Evolutionary conservation across 129 eudicot species (phyloP).

Genomic region (Flaveria trinervia): DNA sequence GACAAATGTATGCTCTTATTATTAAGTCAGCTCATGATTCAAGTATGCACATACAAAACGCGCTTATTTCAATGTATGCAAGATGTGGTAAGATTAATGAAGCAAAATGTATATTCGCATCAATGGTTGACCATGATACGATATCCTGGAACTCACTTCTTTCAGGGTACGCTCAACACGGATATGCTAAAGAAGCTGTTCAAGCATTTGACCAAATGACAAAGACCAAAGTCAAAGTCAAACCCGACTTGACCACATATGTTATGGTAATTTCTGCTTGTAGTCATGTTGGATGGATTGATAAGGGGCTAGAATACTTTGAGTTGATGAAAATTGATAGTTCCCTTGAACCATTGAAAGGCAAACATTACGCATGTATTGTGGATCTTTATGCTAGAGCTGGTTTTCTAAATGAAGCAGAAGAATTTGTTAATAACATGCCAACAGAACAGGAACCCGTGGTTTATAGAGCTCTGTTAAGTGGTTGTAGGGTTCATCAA

Average conservation of each 20-base stretch:
- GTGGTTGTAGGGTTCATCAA: constrained; percentile 56
- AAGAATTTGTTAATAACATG: constrained; percentile 51
- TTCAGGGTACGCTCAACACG: constrained; percentile 60
- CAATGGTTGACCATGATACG: constrained; percentile 43
- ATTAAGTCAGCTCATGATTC: constrained; percentile 43
- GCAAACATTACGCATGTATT: constrained; percentile 66
- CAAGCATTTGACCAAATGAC: constrained; percentile 60
- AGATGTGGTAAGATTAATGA: constrained; percentile 51
- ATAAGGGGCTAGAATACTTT: constrained; percentile 57
- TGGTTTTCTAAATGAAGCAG: constrained; percentile 62
- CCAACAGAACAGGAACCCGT: constrained; percentile 51
- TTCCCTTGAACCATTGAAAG: constrained; percentile 39
- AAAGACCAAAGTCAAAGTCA: constrained; percentile 28
- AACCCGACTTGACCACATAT: constrained; percentile 56
- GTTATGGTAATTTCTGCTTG: constrained; percentile 63
- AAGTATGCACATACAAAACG: constrained; percentile 49
- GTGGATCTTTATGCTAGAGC: constrained; percentile 70
- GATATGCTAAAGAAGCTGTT: constrained; percentile 52
- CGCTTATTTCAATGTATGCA: constrained; percentile 69
- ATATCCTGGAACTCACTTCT: constrained; percentile 71
- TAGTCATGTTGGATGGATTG: constrained; percentile 67
- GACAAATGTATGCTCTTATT: constrained; percentile 48
- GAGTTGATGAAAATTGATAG: constrained; percentile 48
- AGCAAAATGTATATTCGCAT: constrained; percentile 44
- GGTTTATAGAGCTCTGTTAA: constrained; percentile 57